phyloP scores from a whole-genome alignment of 345 rosid genomes.

The Salix viminalis region DNA sequence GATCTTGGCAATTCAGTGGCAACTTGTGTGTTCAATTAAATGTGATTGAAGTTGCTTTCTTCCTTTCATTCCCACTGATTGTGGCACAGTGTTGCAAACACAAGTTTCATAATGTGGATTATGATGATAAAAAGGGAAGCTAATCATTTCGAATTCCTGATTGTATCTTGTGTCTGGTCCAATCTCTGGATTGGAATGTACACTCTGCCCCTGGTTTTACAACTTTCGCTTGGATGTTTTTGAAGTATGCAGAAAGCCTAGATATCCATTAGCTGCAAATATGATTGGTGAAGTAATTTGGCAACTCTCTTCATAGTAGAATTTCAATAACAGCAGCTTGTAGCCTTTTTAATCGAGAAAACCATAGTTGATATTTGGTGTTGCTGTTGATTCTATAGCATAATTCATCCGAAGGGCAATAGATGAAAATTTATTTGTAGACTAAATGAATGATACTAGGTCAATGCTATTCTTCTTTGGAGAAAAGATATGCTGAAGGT shows the following conservation, averaged over 20 bases:
- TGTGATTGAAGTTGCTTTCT: neutral
- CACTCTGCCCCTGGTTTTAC: neutral
- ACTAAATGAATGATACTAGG: neutral
- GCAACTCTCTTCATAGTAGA: neutral
- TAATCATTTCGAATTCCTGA: neutral
- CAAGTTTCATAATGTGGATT: neutral
- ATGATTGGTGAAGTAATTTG: neutral
- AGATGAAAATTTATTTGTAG: neutral
- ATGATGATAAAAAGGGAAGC: neutral
- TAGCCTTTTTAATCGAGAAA: neutral
- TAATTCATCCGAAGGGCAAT: neutral
- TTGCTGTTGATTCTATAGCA: neutral
- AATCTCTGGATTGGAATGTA: neutral
- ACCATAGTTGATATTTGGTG: neutral
- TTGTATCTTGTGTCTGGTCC: too few species aligned
- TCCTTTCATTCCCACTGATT: neutral
- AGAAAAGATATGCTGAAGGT: neutral
- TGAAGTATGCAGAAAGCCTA: neutral
- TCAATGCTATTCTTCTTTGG: neutral
- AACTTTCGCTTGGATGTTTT: neutral
- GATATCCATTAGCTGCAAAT: neutral
- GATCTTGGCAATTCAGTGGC: conserved; percentile 20
- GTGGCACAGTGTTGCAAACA: neutral
- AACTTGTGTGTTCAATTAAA: conserved; percentile 11
- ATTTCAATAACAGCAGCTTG: too few species aligned